These are phyloP conservation scores for Xylaria sp. DNA, from an alignment of 2,329 filamentous ascomycete genomes.

Conservation along the genomic window DNA sequence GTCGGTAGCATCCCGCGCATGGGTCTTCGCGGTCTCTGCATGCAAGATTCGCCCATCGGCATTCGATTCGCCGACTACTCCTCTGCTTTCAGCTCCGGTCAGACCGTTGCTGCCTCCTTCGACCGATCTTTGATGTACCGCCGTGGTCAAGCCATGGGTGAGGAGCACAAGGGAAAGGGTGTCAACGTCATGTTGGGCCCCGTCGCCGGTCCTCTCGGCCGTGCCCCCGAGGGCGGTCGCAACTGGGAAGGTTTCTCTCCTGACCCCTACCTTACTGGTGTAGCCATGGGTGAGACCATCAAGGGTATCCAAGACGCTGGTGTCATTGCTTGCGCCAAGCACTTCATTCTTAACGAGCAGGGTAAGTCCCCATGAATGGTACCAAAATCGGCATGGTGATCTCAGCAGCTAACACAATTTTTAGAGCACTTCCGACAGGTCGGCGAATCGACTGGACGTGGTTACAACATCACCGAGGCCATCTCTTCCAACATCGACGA, in stretches of 20 bases:
- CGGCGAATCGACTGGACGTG: constrained; percentile 50
- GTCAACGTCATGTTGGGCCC: constrained; percentile 70
- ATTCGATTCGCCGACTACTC: constrained; percentile 72
- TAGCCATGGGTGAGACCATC: constrained; percentile 66
- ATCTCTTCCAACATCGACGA: constrained; percentile 62
- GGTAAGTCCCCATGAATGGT: constrained; percentile 26
- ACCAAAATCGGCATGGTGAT: not conserved
- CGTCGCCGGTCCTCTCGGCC: constrained; percentile 66
- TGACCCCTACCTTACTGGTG: constrained; percentile 69
- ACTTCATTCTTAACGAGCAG: constrained; percentile 66
- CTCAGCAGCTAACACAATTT: constrained; percentile 16
- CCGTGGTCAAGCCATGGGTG: constrained; percentile 66
- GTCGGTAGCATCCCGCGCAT: constrained; percentile 64
- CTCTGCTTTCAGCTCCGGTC: constrained; percentile 71
- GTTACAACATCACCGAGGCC: constrained; percentile 57
- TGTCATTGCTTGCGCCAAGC: constrained; percentile 73
- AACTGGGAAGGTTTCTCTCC: constrained; percentile 70
- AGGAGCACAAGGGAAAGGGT: constrained; percentile 66
- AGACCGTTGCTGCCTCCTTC: constrained; percentile 79
- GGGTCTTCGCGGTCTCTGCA: constrained; percentile 67
- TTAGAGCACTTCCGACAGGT: constrained; percentile 66
- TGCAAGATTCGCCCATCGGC: constrained; percentile 82
- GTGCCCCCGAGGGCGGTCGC: constrained; percentile 60
- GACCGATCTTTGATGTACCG: constrained; percentile 66
- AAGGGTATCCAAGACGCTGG: constrained; percentile 75